Evolutionary conservation across 108 stramenopile species (phyloP), one percentile per base, ranked within the genome.

Genomic region (Hondaea fermentalgiana): DNA sequence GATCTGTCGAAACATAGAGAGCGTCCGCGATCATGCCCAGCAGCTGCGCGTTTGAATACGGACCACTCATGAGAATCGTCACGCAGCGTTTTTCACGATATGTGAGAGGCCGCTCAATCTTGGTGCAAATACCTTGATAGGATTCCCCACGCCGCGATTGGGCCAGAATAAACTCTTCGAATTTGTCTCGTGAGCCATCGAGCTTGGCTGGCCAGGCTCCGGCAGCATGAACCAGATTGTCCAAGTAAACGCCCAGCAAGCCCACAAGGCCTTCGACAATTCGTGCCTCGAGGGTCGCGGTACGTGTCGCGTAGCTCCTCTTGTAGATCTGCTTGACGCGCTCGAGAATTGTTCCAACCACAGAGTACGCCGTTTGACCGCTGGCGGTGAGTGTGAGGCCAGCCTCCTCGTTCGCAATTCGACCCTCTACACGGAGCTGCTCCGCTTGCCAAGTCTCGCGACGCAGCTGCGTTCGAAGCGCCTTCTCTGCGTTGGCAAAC

Each of bases 1-100:
- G 51, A 45, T 83, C 76, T 23, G 76, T 83, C 3, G 76, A 83
- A 6, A 83, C 51, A 23, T 21, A 83, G 49, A 83, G n/a, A 12
- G 28, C 76, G 51, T 83, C 76, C n/a, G 76, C 76, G 49, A 83
- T 83, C 76, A 83, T 83, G 6, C 76, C 76, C 10, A 83, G 51
- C 49, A 53, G 10, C 51, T 83, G 76, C 0, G 76, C 45, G 49
- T 53, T 53, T 17, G 76, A 83, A 23, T 53, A 83, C 0, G 76
- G 49, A 12, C 23, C 49, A 3, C 76, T 83, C 76, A 83, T 53
- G 5, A 83, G 76, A 28, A 83, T 53, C 49, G 76, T 83, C 25
- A 83, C 76, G 28, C 49, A 53, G 51, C 76, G 76, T 45, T 83
- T 83, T 3, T 83, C 76, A 12, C 76, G 76, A 4, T 83, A 83